phyloP scores from a whole-genome alignment of 2,329 filamentous ascomycete species.

The Zymoseptoria tritici region DNA sequence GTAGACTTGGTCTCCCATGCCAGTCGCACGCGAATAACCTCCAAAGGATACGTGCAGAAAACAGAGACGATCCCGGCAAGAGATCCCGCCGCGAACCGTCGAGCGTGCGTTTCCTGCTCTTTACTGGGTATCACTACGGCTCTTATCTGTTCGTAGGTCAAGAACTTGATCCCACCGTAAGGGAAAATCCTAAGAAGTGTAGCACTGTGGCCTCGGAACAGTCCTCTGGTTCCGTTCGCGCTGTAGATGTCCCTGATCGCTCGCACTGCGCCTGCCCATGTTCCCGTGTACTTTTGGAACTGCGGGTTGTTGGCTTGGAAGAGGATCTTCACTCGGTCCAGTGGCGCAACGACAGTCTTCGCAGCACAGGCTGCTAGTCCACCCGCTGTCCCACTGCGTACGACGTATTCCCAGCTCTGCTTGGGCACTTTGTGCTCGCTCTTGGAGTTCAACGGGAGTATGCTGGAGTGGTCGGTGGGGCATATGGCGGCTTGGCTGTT shows the following conservation, averaged over 20 bases:
- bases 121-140: constrained; percentile 63
- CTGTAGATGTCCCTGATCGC: constrained; percentile 79
- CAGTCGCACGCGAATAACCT: constrained; percentile 83
- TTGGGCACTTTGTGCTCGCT: constrained; percentile 54
- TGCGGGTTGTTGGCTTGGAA: constrained; percentile 94
- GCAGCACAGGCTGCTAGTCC: constrained; percentile 87
- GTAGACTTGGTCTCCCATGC: constrained; percentile 86
- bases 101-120: constrained; percentile 69
- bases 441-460: constrained; percentile 34
- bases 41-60: constrained; percentile 91
- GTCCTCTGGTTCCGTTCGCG: constrained; percentile 63
- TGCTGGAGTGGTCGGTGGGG: constrained; percentile 47
- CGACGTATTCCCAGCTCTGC: constrained; percentile 73
- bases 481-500: constrained; percentile 36
- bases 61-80: constrained; percentile 81
- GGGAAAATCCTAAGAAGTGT: constrained; percentile 92
- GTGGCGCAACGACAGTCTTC: constrained; percentile 89
- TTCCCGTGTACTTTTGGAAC: constrained; percentile 86
- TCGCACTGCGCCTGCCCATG: constrained; percentile 73
- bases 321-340: constrained; percentile 96
- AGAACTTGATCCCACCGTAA: constrained; percentile 95
- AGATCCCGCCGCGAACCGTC: constrained; percentile 67
- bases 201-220: constrained; percentile 91
- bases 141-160: constrained; percentile 94
- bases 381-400: constrained; percentile 77